Percentiles rank a stretch among this genome's conserved stretches.
Evolutionary conservation across 1,139 yeast species (phyloP).

Genomic region (Entelexis sorbosivorans): DNA sequence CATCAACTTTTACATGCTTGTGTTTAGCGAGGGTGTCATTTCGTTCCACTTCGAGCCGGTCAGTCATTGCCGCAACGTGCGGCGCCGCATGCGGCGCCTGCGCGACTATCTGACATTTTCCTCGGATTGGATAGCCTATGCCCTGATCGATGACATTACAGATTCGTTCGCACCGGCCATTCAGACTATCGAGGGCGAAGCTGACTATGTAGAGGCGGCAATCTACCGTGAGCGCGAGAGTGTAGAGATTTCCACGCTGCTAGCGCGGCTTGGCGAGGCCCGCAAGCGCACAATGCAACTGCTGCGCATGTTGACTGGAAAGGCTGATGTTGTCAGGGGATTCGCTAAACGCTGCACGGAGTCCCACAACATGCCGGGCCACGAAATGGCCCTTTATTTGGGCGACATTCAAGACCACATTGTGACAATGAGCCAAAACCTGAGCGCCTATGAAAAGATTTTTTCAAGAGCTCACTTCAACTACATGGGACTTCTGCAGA

Average conservation of each 20-base stretch:
- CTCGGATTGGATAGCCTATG: conserved; percentile 91
- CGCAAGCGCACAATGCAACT: conserved; percentile 85
- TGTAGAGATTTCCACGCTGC: conserved; percentile 35
- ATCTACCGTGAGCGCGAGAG: conserved; percentile 38
- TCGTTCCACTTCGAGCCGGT: conserved; percentile 81
- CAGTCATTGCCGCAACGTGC: conserved; percentile 71
- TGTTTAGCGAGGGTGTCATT: conserved; percentile 70
- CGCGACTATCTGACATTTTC: conserved; percentile 78
- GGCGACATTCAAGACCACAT: conserved; percentile 98
- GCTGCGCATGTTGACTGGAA: conserved; percentile 80
- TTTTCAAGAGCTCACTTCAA: conserved; percentile 85
- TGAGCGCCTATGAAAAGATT: conserved; percentile 82
- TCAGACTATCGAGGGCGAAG: conserved; percentile 76
- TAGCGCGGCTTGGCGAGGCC: conserved; percentile 75
- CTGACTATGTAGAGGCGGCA: conserved; percentile 84
- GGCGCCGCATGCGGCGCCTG: conserved; percentile 83
- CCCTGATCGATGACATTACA: conserved; percentile 84
- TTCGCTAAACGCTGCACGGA: conserved; percentile 94
- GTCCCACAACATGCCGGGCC: conserved; percentile 35
- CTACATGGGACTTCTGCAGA: conserved; percentile 87
- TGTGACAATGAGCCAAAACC: conserved; percentile 86
- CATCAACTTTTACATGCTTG: conserved; percentile 76
- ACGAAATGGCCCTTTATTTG: conserved; percentile 50
- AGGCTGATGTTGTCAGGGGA: conserved; percentile 95
- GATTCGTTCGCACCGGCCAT: conserved; percentile 90